Evolutionary conservation across 306 rosid species (phyloP), one percentile per base, ranked within the genome.

Genomic region (Pterocarpus santalinus): DNA sequence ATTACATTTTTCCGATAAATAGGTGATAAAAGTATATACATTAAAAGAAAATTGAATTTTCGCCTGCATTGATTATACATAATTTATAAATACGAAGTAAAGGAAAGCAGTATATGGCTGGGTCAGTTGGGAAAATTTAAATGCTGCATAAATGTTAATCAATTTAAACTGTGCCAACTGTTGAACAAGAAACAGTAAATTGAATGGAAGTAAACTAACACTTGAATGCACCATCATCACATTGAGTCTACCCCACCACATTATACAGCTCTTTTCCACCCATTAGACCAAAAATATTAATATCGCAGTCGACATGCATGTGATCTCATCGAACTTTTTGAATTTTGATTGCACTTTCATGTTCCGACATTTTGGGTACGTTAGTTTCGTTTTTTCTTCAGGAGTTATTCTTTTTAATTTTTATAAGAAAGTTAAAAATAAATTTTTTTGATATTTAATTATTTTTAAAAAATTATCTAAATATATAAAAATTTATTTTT

Each of bases 261-360:
- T 12, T 13, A 61, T 63, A 62, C 58, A 80, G 38, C 47, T 14
- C 7, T 52, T 80, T 80, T 63, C 67, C 60, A 80, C 67, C 79
- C 28, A 72, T 33, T 51, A 14, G 30, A 80, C 58, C 38, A 39
- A 66, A 65, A 36, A 67, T 55, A 53, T 60, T 62, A 61, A 63
- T 52, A 38, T 63, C 66, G 35, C 73, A 72, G 71, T 80, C 65
- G n/a, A 73, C 41, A 72, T 53, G 79, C 84, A 72, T 80, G 84
- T 80, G 84, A 80, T 80, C 68, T 22, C 57, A 38, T 80, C 79
- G 8, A 72, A 80, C 84, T 11, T 72, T 80, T 80, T 80, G 10
- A 70, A 64, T 51, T 80, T 80, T 41, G 67, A 61, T 62, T 80
- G 84, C 60, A 49, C 73, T 72, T 72, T 51, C 73, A 62, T 72